These are phyloP conservation scores for Fusarium heterosporum DNA, from an alignment of 2,329 filamentous ascomycete genomes.

Conservation along the genomic window DNA sequence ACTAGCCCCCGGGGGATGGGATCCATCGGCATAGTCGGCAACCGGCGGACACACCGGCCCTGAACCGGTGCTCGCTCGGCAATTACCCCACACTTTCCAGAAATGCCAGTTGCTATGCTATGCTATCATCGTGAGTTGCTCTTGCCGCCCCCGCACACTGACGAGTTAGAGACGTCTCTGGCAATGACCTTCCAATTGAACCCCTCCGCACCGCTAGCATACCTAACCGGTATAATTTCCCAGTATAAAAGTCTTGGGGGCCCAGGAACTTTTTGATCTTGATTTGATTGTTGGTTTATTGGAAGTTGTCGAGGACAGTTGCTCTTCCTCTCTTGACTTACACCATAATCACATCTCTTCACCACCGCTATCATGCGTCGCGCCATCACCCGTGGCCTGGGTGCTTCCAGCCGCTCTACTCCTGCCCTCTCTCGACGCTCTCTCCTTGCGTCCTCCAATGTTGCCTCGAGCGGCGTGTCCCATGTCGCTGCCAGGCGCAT, in stretches of 20 bases:
- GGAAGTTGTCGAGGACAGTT: constrained; percentile 29
- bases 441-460: constrained; percentile 52
- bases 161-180: constrained; percentile 14
- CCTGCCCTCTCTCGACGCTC: constrained; percentile 46
- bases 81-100: constrained; percentile 42
- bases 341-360: not conserved
- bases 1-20: constrained; percentile 20
- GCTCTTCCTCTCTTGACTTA: constrained; percentile 2
- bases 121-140: constrained; percentile 40
- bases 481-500: constrained; percentile 63
- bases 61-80: constrained; percentile 27
- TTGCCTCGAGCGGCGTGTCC: constrained; percentile 52
- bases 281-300: constrained; percentile 22
- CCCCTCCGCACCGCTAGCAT: constrained; percentile 33
- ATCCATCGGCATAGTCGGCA: constrained; percentile 43
- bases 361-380: constrained; percentile 57
- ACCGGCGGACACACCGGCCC: constrained; percentile 28
- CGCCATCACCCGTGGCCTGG: constrained; percentile 56
- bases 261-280: constrained; percentile 22
- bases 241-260: constrained; percentile 33
- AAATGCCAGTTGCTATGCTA: constrained; percentile 12
- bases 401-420: constrained; percentile 51
- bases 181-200: constrained; percentile 17
- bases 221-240: constrained; percentile 16
- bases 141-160: constrained; percentile 30